phyloP scores from a whole-genome alignment of 2,329 filamentous ascomycete species.

The Tolypocladium capitatum region DNA sequence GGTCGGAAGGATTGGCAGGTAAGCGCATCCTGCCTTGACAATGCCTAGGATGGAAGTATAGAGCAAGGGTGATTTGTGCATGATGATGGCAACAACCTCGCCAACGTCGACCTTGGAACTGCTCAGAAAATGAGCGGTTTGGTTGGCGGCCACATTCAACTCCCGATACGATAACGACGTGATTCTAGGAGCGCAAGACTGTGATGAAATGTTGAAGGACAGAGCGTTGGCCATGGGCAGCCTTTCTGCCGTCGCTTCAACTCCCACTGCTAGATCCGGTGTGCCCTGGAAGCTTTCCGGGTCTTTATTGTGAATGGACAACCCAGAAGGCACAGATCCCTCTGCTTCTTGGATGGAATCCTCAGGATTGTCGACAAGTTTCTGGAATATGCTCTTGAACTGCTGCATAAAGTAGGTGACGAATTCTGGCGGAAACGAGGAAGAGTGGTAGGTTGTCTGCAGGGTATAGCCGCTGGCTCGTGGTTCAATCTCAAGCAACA shows the following conservation, averaged over 20 bases:
- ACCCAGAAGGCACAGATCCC: conserved; percentile 13
- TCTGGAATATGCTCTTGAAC: conserved; percentile 36
- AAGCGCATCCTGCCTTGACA: conserved; percentile 62
- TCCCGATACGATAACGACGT: conserved; percentile 45
- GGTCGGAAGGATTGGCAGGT: conserved; percentile 66
- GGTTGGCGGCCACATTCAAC: conserved; percentile 52
- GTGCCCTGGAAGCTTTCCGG: conserved; percentile 19
- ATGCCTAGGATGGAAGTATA: conserved; percentile 65
- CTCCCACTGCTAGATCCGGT: conserved; percentile 33
- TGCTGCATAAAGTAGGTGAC: conserved; percentile 45
- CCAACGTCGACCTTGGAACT: conserved; percentile 32
- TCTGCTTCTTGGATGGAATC: conserved; percentile 5
- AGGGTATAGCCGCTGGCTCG: conserved; percentile 24
- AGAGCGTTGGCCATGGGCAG: conserved; percentile 47
- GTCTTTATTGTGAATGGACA: conserved; percentile 36
- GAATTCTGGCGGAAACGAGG: conserved; percentile 39
- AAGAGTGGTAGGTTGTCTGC: conserved; percentile 33
- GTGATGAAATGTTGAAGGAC: conserved; percentile 38
- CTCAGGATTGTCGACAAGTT: conserved; percentile 15
- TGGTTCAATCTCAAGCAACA: conserved; percentile 69
- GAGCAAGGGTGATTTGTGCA: conserved; percentile 62
- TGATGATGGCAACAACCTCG: conserved; percentile 55
- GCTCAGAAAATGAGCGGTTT: conserved; percentile 42
- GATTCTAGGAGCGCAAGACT: conserved; percentile 12
- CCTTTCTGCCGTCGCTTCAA: conserved; percentile 37